Percentiles rank a stretch among this genome's conserved stretches.
Evolutionary conservation across 2,329 filamentous ascomycete species (phyloP).

Genomic region (Dothideomycetes sp.): DNA sequence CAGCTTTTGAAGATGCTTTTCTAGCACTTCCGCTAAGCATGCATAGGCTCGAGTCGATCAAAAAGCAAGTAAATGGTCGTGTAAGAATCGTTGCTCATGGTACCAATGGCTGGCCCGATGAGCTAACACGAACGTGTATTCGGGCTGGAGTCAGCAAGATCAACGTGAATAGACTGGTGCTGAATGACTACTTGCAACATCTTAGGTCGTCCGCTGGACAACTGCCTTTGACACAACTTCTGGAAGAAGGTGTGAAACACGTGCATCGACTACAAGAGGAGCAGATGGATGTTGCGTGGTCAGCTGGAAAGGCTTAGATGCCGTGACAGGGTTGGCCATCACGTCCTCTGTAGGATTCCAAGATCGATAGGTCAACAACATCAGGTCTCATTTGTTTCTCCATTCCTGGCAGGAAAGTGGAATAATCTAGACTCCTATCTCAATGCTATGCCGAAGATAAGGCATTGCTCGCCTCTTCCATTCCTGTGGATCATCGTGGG

Average conservation of each 20-base stretch:
- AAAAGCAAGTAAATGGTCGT: slow-evolving; percentile 35
- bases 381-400: too few species aligned
- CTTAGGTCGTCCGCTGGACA: slow-evolving; percentile 38
- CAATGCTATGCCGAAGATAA: too few species aligned
- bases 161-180: slow-evolving; percentile 50
- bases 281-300: slow-evolving; percentile 42
- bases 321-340: too few species aligned
- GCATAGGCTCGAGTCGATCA: slow-evolving; percentile 32
- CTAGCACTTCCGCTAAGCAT: not conserved
- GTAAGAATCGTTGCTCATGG: slow-evolving; percentile 48
- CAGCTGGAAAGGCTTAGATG: slow-evolving; percentile 23
- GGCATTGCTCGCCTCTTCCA: too few species aligned
- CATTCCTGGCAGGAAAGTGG: too few species aligned
- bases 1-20: too few species aligned
- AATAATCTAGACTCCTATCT: too few species aligned
- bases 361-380: too few species aligned
- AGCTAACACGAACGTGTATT: slow-evolving; percentile 45
- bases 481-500: too few species aligned
- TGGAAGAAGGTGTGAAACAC: slow-evolving; percentile 42
- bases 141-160: slow-evolving; percentile 45
- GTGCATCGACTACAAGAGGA: slow-evolving; percentile 47
- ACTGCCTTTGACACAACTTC: slow-evolving; percentile 40
- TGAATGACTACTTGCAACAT: slow-evolving; percentile 36
- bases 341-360: too few species aligned
- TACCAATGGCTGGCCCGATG: slow-evolving; percentile 45